Percentiles rank a stretch among this genome's conserved stretches.
These are phyloP conservation scores for Trypanosoma melophagium DNA, from an alignment of 208 protist genomes.

Conservation along the genomic window DNA sequence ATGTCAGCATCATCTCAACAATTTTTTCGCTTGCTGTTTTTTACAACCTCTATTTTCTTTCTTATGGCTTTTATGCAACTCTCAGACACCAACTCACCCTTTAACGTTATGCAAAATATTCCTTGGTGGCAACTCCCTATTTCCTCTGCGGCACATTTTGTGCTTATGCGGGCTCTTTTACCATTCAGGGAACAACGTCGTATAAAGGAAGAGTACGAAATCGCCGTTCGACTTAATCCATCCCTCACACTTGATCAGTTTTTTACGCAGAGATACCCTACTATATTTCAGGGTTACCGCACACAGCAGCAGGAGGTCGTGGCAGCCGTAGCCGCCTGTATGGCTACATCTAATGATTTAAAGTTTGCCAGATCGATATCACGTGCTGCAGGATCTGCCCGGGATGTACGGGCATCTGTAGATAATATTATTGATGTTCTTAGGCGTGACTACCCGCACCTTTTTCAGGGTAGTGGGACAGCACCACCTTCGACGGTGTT, in stretches of 20 bases:
- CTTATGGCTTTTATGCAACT: conserved; percentile 52
- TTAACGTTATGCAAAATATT: conserved; percentile 67
- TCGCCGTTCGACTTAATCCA: conserved; percentile 42
- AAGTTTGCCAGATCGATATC: conserved; percentile 66
- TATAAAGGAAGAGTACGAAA: conserved; percentile 80
- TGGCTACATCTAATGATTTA: conserved; percentile 52
- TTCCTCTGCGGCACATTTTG: conserved; percentile 52
- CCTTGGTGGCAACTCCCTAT: conserved; percentile 81
- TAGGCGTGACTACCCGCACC: conserved; percentile 62
- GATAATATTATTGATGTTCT: conserved; percentile 80
- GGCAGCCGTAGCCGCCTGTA: conserved; percentile 67
- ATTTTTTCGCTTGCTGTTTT: conserved; percentile 68
- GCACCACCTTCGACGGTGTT: neutral
- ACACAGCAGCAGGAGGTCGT: conserved; percentile 69
- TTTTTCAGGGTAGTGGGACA: conserved; percentile 16
- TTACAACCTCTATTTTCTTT: conserved; percentile 47
- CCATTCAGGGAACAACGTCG: conserved; percentile 57
- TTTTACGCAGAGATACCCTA: conserved; percentile 65
- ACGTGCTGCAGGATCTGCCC: conserved; percentile 57
- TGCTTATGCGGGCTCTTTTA: conserved; percentile 65
- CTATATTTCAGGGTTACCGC: conserved; percentile 75
- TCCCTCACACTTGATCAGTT: conserved; percentile 79
- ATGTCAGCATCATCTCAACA: conserved; percentile 18
- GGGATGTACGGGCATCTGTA: conserved; percentile 57
- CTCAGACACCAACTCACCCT: conserved; percentile 47